These are phyloP conservation scores for Aspergillus transmontanensis DNA, from an alignment of 2,329 filamentous ascomycete genomes.

Conservation along the genomic window DNA sequence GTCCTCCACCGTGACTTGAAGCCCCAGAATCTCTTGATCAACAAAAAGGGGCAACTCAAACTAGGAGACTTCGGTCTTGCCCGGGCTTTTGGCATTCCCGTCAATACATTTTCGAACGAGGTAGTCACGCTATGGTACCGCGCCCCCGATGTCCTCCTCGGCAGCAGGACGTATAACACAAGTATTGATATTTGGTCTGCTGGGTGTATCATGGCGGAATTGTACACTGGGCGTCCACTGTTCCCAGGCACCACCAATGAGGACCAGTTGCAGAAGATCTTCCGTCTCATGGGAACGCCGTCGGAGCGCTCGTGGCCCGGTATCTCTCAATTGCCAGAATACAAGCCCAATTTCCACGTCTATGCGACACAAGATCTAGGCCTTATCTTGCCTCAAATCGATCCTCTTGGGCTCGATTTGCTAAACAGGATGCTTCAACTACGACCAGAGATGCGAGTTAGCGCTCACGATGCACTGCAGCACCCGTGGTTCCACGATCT, in stretches of 20 bases:
- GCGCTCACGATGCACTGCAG: constrained; percentile 79
- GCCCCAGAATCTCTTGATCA: constrained; percentile 95
- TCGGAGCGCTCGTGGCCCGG: constrained; percentile 95
- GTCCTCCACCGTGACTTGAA: constrained; percentile 95
- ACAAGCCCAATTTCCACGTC: constrained; percentile 92
- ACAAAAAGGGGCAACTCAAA: constrained; percentile 85
- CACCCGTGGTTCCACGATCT: constrained; percentile 88
- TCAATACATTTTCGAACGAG: constrained; percentile 98
- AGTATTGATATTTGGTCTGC: constrained; percentile 99
- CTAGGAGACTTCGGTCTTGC: constrained; percentile 93
- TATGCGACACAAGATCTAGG: constrained; percentile 90
- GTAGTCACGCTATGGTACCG: constrained; percentile 98
- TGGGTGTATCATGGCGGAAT: constrained; percentile 99
- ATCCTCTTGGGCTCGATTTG: constrained; percentile 82
- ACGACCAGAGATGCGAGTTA: constrained; percentile 86
- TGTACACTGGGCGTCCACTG: constrained; percentile 93
- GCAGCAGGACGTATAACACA: constrained; percentile 96
- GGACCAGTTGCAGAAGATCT: constrained; percentile 95
- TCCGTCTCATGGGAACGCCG: constrained; percentile 96
- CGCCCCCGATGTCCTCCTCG: constrained; percentile 90
- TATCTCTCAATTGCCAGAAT: constrained; percentile 94
- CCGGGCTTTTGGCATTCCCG: constrained; percentile 91
- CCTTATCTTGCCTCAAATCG: constrained; percentile 85
- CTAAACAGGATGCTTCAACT: constrained; percentile 90
- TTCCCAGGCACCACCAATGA: constrained; percentile 99